phyloP scores from a whole-genome alignment of 1,139 yeast species.

The Debaryomycetaceae sp. region DNA sequence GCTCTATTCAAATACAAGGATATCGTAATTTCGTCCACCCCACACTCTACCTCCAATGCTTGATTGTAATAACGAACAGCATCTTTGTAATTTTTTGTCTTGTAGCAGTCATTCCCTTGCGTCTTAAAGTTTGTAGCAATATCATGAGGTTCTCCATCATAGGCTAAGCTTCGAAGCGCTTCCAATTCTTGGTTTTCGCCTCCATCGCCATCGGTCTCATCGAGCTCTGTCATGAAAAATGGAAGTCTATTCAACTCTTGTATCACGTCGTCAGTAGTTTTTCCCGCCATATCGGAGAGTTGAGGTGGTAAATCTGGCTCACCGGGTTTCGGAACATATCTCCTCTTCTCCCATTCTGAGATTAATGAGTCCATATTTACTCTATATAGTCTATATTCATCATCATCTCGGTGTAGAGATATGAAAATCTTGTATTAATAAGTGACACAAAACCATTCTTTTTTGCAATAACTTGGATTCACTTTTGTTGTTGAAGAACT shows the following conservation, averaged over 20 bases:
- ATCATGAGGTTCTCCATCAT: conserved; percentile 94
- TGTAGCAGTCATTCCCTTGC: conserved; percentile 89
- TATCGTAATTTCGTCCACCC: conserved; percentile 48
- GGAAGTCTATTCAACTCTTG: conserved; percentile 81
- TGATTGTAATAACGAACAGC: conserved; percentile 80
- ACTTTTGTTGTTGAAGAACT: conserved; percentile 16
- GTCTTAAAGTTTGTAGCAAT: conserved; percentile 84
- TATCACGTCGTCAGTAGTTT: conserved; percentile 73
- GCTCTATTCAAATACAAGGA: conserved; percentile 80
- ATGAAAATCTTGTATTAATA: neutral
- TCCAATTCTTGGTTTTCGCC: conserved; percentile 76
- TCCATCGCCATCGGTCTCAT: conserved; percentile 71
- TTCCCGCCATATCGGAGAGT: conserved; percentile 60
- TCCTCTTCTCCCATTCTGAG: conserved; percentile 52
- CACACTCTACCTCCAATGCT: conserved; percentile 71
- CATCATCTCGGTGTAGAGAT: neutral
- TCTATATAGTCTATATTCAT: neutral
- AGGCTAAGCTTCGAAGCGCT: conserved; percentile 87
- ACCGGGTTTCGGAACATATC: conserved; percentile 69
- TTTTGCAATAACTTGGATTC: neutral
- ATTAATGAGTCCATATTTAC: conserved; percentile 15
- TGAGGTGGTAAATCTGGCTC: conserved; percentile 86
- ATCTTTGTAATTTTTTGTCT: conserved; percentile 61
- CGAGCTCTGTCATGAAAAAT: conserved; percentile 88
- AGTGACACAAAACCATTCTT: neutral